A percentile compares a stretch with the other conserved stretches of the same genome.
Conservation (phyloP, 2,329 filamentous ascomycete species). For the Talaromyces piceae region DNA sequence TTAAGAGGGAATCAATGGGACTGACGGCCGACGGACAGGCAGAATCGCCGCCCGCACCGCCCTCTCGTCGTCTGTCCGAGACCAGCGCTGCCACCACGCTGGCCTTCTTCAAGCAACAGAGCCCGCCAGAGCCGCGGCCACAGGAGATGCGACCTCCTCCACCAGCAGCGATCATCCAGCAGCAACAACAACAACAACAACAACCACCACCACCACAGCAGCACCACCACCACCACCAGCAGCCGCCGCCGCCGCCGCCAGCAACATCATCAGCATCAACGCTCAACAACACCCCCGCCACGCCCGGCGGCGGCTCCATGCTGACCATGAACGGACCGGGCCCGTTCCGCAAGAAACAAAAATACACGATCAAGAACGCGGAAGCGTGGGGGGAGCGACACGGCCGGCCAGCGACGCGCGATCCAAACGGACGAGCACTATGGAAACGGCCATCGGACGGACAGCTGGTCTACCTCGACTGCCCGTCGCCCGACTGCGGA, state of each 20-base stretch:
- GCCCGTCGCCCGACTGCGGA: constrained; percentile 30
- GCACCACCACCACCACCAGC: constrained; percentile 2
- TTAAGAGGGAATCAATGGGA: constrained; percentile 36
- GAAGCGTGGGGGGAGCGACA: constrained; percentile 37
- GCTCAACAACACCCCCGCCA: no score
- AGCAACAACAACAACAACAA: constrained; percentile 1
- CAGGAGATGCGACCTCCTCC: constrained; percentile 4
- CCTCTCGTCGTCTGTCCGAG: constrained; percentile 33
- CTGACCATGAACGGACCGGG: constrained; percentile 9
- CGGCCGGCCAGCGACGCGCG: constrained; percentile 33
- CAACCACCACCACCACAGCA: constrained; percentile 12
- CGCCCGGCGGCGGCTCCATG: background rate
- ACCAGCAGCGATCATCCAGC: constrained; percentile 13
- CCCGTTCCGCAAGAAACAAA: constrained; percentile 32
- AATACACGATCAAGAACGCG: constrained; percentile 37
- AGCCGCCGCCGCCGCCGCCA: constrained; percentile 12
- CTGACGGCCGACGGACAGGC: constrained; percentile 25
- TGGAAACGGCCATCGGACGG: constrained; percentile 36
- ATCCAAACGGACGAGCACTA: constrained; percentile 30
- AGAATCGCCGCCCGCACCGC: constrained; percentile 32
- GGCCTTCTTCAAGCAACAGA: constrained; percentile 36
- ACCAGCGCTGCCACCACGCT: constrained; percentile 35
- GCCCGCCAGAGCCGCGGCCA: constrained; percentile 30
- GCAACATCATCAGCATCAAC: background rate
- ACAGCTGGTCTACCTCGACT: constrained; percentile 32